phyloP scores from a whole-genome alignment of 139 green algal genomes.

The Desmodesmus armatus region DNA sequence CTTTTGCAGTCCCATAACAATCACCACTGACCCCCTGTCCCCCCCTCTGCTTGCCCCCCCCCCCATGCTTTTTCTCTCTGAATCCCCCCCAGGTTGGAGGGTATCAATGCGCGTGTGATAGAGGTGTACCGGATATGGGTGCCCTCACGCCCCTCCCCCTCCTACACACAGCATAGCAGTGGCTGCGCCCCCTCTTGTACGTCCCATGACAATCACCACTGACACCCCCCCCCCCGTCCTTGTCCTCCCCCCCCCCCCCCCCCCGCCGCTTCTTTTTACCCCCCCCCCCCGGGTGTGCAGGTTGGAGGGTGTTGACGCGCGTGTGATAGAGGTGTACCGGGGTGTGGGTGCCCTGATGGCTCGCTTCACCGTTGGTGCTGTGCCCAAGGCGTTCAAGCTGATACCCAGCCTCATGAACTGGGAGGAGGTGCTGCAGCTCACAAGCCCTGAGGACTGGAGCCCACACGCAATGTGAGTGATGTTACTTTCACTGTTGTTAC shows the following conservation, averaged over 20 bases:
- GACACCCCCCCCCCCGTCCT: not conserved
- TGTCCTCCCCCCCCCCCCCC: no score
- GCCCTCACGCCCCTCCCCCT: no score
- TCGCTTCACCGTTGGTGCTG: slow-evolving; percentile 81
- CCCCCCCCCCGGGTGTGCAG: not conserved
- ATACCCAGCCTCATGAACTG: slow-evolving; percentile 96
- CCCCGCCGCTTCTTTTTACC: no score
- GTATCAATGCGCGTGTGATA: no score
- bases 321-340: slow-evolving; percentile 71
- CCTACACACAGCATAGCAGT: no score
- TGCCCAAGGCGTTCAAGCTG: slow-evolving; percentile 99
- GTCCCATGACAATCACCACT: not conserved
- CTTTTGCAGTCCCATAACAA: not conserved
- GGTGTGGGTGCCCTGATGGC: slow-evolving; percentile 72
- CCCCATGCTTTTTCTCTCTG: no score
- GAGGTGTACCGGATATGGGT: no score
- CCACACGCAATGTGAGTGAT: slow-evolving; percentile 86
- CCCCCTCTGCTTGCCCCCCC: no score
- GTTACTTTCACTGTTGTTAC: no score
- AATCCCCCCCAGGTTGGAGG: slow-evolving; percentile 57
- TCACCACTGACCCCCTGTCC: not conserved
- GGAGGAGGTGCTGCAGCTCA: slow-evolving; percentile 98
- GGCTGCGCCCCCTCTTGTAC: not conserved
- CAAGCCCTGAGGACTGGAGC: slow-evolving; percentile 88
- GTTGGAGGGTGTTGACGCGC: slow-evolving; percentile 79